A percentile compares a stretch with the other conserved stretches of the same genome.
These are phyloP conservation scores for Fusarium hainanense DNA, from an alignment of 2,329 filamentous ascomycete species.

Conservation along the genomic window DNA sequence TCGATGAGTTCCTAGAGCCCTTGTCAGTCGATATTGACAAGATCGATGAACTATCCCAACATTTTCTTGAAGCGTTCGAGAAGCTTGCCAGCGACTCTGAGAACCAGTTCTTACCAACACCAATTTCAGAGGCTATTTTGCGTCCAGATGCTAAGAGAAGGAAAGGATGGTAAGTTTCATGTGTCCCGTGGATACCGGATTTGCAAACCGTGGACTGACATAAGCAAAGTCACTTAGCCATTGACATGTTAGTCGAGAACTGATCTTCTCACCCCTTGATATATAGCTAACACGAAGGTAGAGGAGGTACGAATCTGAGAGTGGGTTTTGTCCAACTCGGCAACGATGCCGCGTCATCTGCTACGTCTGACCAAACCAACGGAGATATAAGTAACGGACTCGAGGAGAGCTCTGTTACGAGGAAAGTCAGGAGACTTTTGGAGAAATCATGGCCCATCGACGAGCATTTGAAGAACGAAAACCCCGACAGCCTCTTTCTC, in stretches of 20 bases:
- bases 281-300: constrained; percentile 55
- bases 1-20: constrained; percentile 62
- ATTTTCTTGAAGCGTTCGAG: constrained; percentile 60
- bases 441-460: constrained; percentile 81
- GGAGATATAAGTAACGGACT: constrained; percentile 17
- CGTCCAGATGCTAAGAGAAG: constrained; percentile 57
- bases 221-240: constrained; percentile 65
- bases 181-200: background rate
- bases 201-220: constrained; percentile 19
- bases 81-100: constrained; percentile 63
- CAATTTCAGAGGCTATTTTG: constrained; percentile 69
- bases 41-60: constrained; percentile 59
- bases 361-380: constrained; percentile 7
- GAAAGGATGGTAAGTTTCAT: constrained; percentile 61
- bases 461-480: constrained; percentile 77
- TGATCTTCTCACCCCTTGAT: background rate
- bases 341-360: constrained; percentile 48
- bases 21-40: constrained; percentile 60
- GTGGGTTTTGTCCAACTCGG: constrained; percentile 74
- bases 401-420: constrained; percentile 32
- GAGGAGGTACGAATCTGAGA: constrained; percentile 75
- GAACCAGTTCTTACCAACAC: constrained; percentile 69
- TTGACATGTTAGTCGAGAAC: constrained; percentile 69
- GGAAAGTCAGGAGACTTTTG: constrained; percentile 66
- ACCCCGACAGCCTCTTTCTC: constrained; percentile 79